phyloP scores from a whole-genome alignment of 306 rosid genomes.

The Carpinus viminea region DNA sequence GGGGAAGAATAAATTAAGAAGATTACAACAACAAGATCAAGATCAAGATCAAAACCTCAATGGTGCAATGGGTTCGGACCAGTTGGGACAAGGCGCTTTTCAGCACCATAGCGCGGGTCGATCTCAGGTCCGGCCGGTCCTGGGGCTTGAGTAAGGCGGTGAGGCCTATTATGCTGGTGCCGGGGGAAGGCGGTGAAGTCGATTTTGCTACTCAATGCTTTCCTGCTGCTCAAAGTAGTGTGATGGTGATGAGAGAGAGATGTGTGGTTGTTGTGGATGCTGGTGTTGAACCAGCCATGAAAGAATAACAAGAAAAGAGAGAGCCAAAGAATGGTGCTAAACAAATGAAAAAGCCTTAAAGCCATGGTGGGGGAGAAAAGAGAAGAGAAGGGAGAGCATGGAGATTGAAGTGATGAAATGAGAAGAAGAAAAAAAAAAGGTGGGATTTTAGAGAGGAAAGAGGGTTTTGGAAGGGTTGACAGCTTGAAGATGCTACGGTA shows the following conservation, averaged over 20 bases:
- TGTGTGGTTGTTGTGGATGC: neutral
- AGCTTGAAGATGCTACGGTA: slow-evolving; percentile 49
- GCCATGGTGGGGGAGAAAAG: slow-evolving; percentile 35
- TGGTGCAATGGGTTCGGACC: slow-evolving; percentile 99
- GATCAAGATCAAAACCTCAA: slow-evolving; percentile 37
- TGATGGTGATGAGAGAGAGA: slow-evolving; percentile 2
- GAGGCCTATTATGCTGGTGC: slow-evolving; percentile 23
- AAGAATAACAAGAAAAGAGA: slow-evolving; percentile 40
- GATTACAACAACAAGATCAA: slow-evolving; percentile 4
- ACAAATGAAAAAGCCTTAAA: slow-evolving; percentile 36
- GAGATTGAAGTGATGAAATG: slow-evolving; percentile 26
- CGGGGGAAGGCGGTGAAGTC: slow-evolving; percentile 61
- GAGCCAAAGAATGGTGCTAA: slow-evolving; percentile 50
- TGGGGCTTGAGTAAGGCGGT: slow-evolving; percentile 11
- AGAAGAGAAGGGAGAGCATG: slow-evolving; percentile 53
- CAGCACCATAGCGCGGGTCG: slow-evolving; percentile 75
- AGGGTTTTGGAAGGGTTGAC: slow-evolving; percentile 45
- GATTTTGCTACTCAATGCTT: slow-evolving; percentile 35
- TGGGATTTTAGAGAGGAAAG: slow-evolving; percentile 33
- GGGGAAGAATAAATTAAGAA: neutral
- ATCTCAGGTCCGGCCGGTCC: slow-evolving; percentile 31
- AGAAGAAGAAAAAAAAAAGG: neutral
- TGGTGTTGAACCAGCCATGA: slow-evolving; percentile 27
- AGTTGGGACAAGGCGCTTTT: slow-evolving; percentile 84
- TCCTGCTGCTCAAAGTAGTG: slow-evolving; percentile 38